These are phyloP conservation scores for Rhodosporidiobolus odoratus DNA, from an alignment of 768 basidiomycete species.

Conservation along the genomic window DNA sequence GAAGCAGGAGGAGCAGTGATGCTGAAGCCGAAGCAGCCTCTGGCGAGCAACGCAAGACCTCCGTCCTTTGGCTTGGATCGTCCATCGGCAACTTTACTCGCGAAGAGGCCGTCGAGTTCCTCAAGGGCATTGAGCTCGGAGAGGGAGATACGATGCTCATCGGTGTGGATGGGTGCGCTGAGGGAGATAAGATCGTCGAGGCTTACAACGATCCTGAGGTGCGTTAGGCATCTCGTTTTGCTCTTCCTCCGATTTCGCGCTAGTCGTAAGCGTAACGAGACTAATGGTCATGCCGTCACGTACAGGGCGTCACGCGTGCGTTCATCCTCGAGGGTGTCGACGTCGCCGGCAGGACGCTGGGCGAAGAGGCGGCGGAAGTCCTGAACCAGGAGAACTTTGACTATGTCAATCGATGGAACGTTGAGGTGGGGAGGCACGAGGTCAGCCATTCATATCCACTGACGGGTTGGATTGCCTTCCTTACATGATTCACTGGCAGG, in stretches of 20 bases:
- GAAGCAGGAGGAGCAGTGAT: too few species aligned
- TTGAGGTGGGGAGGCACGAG: slow-evolving; percentile 39
- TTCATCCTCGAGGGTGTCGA: slow-evolving; percentile 43
- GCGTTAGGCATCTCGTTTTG: neutral
- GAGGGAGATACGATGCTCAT: slow-evolving; percentile 73
- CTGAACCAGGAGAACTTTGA: slow-evolving; percentile 34
- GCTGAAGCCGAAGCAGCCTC: neutral
- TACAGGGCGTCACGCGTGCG: slow-evolving; percentile 41
- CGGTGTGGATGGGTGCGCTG: slow-evolving; percentile 82
- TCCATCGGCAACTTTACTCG: slow-evolving; percentile 85
- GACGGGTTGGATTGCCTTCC: neutral
- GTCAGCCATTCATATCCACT: slow-evolving; percentile 3
- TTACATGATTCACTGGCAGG: slow-evolving; percentile 7
- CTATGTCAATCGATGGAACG: slow-evolving; percentile 41
- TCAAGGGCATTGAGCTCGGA: slow-evolving; percentile 51
- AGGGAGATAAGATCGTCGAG: slow-evolving; percentile 62
- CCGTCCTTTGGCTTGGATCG: slow-evolving; percentile 80
- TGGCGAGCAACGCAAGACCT: slow-evolving; percentile 17
- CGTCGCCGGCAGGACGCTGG: slow-evolving; percentile 32
- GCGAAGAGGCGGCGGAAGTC: slow-evolving; percentile 7
- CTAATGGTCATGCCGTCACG: neutral
- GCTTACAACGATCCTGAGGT: slow-evolving; percentile 79
- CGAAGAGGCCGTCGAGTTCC: slow-evolving; percentile 63
- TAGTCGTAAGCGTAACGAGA: slow-evolving; percentile 44
- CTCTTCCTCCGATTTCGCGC: slow-evolving; percentile 54